Evolutionary conservation across 2,329 filamentous ascomycete genomes (phyloP), one percentile per base, ranked within the genome.

Genomic region (Hyphodiscus sp.): DNA sequence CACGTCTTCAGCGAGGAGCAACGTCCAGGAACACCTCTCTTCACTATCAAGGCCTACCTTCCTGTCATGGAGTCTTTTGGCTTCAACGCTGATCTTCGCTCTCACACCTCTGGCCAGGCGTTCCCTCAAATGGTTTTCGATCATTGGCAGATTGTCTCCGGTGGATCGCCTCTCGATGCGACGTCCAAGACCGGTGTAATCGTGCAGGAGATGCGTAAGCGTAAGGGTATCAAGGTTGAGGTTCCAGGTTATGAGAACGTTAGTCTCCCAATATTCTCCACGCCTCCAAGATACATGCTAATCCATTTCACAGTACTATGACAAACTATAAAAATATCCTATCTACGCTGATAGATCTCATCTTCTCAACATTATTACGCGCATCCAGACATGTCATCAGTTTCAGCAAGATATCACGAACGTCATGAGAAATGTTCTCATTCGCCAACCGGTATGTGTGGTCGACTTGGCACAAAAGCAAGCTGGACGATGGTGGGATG

Each of bases 81-180:
- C 76, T 99, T 99, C 89, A 95, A 95, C 77, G 87, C 84, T 74
- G 94, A 97, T 79, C 88, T 99, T 70, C 91, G 94, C 73, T 84
- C 86, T 70, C 86, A 85, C 76, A 99, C 94, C 68, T 88, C 86
- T 72, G 94, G 94, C 71, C 94, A 99, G 82, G 94, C 94, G 71
- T 99, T 99, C 91, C 94, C 94, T 69, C 91, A 96, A 79, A 87
- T 87, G 69, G 91, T 99, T 70, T 99, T 99, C 79, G 92, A 97
- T 76, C 94, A 99, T 81, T 99, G 91, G 91, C 87, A 96, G 79
- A 79, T 94, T 68, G 85, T 97, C 67, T 89, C 91, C 67, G 92
- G 92, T 85, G 94, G 94, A 69, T 94, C 88, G 67, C 86, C 89
- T 66, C 83, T 96, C 70, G 92, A 99, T 77, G 64, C 76, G 72